These are phyloP conservation scores for Metschnikowia colocasiae DNA, from an alignment of 805 yeast species.

Conservation along the genomic window DNA sequence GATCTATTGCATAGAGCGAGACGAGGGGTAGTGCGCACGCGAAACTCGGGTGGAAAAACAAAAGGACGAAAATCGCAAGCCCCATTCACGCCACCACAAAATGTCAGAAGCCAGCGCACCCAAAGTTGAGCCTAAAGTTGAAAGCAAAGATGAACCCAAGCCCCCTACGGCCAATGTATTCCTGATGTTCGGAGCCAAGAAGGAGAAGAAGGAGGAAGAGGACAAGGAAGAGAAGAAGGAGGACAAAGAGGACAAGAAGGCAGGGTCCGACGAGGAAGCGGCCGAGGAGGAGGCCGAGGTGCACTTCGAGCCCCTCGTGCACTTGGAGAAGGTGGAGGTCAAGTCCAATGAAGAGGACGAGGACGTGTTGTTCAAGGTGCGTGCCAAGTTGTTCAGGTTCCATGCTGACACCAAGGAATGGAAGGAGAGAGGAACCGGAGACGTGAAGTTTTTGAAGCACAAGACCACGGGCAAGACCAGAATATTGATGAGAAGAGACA, in stretches of 20 bases:
- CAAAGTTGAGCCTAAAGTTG: conserved; percentile 22
- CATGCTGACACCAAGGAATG: conserved; percentile 83
- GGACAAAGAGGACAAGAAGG: conserved; percentile 34
- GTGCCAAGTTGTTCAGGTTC: conserved; percentile 94
- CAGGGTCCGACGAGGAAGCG: conserved; percentile 55
- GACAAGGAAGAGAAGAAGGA: conserved; percentile 24
- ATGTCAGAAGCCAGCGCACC: conserved; percentile 7
- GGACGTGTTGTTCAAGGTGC: conserved; percentile 75
- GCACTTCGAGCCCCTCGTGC: conserved; percentile 94
- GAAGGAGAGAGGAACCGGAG: conserved; percentile 99
- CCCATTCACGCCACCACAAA: neutral
- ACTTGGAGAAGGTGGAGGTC: conserved; percentile 92
- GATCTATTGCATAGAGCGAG: neutral
- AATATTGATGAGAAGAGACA: conserved; percentile 97
- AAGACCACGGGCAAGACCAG: conserved; percentile 79
- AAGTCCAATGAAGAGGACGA: conserved; percentile 94
- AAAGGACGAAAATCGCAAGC: conserved; percentile 1
- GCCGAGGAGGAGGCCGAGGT: conserved; percentile 70
- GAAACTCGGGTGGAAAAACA: conserved; percentile 2
- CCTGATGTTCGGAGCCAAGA: conserved; percentile 93
- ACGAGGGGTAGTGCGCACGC: conserved; percentile 6
- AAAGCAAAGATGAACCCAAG: conserved; percentile 37
- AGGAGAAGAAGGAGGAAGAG: conserved; percentile 54
- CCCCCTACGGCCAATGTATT: conserved; percentile 83
- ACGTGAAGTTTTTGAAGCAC: conserved; percentile 91